phyloP scores from a whole-genome alignment of 208 protist species.

The Porcisia deanei region DNA sequence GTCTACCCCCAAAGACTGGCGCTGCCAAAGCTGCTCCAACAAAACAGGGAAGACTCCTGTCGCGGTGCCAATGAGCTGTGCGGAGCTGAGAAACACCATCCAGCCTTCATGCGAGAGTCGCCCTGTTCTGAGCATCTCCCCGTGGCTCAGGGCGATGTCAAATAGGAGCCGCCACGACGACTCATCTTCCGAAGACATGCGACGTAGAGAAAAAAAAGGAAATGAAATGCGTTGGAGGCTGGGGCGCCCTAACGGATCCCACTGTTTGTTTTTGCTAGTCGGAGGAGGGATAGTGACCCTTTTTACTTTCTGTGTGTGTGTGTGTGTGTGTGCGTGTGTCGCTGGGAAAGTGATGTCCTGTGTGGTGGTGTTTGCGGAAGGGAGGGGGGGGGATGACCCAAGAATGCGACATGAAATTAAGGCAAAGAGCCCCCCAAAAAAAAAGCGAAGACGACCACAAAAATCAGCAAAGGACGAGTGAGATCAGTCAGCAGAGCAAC shows the following conservation, averaged over 20 bases:
- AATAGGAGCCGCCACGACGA: conserved; percentile 80
- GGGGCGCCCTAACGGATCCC: neutral
- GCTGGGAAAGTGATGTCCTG: neutral
- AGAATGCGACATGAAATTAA: neutral
- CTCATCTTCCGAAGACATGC: conserved; percentile 39
- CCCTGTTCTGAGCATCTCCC: conserved; percentile 40
- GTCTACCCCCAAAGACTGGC: conserved; percentile 7
- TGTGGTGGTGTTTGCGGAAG: neutral
- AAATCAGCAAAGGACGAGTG: neutral
- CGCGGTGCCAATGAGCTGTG: conserved; percentile 54
- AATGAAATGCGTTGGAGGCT: neutral
- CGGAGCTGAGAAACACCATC: conserved; percentile 57
- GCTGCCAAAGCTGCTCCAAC: conserved; percentile 72
- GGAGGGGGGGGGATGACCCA: neutral
- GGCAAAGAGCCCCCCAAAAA: neutral
- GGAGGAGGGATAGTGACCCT: neutral
- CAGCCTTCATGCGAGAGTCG: conserved; percentile 58
- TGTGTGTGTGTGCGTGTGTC: neutral
- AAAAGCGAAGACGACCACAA: neutral
- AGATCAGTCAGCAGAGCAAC: conserved; percentile 5
- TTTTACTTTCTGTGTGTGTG: neutral
- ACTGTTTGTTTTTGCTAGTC: neutral
- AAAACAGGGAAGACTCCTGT: conserved; percentile 76
- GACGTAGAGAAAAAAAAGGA: neutral
- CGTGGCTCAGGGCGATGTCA: conserved; percentile 85